These are phyloP conservation scores for Uronychia setigera DNA, from an alignment of 73 alveolate genomes.

Conservation along the genomic window DNA sequence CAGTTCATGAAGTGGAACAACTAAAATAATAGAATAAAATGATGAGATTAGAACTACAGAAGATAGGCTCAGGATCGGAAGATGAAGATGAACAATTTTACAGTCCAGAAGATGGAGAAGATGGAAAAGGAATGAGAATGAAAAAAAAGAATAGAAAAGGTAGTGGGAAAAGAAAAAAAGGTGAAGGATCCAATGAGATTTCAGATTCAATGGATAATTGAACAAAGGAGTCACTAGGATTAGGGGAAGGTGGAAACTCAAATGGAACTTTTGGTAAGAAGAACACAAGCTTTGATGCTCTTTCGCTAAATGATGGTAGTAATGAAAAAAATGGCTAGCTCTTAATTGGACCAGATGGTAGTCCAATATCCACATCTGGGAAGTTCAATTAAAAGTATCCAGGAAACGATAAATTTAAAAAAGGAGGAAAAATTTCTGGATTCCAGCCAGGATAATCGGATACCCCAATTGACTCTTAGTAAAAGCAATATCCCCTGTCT, in stretches of 20 bases:
- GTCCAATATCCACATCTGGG: background rate
- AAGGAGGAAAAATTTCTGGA: no score
- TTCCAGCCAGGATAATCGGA: background rate
- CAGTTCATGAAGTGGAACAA: constrained; percentile 29
- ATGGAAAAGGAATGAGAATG: background rate
- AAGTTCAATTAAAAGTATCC: no score
- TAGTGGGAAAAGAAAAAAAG: background rate
- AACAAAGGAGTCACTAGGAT: background rate
- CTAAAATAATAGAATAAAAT: constrained; percentile 33
- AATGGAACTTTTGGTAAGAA: background rate
- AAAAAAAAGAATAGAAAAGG: background rate
- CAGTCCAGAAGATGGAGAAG: background rate
- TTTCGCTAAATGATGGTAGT: background rate
- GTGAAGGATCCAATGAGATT: background rate
- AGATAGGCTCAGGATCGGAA: background rate
- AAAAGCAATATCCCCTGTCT: background rate
- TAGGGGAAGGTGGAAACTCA: background rate
- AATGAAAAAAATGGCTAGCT: background rate
- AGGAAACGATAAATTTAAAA: no score
- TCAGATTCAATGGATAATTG: background rate
- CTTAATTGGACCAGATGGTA: background rate
- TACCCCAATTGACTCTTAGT: background rate
- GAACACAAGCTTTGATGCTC: no score
- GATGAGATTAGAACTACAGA: constrained; percentile 35
- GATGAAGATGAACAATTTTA: no score